Conservation (phyloP, 441 rosid species). For the Populus trichocarpa region DNA sequence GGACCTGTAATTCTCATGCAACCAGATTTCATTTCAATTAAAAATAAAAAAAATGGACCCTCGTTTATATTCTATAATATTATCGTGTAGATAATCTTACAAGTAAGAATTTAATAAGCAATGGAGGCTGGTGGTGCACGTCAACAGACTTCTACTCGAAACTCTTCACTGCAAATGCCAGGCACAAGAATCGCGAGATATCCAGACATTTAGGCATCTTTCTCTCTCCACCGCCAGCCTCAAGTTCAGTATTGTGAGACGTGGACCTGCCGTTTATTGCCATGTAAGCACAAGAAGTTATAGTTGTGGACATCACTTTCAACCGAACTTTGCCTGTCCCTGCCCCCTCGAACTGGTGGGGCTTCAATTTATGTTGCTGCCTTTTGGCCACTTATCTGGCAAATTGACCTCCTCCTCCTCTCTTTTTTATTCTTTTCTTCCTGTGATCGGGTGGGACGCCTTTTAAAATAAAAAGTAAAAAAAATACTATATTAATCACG, state of each 20-base stretch:
- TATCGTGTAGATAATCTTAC: not conserved
- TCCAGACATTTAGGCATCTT: not conserved
- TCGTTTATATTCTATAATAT: not conserved
- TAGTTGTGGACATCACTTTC: not conserved
- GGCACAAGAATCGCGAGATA: constrained; percentile 17
- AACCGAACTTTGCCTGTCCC: not conserved
- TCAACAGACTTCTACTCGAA: constrained; percentile 18
- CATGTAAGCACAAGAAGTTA: constrained; percentile 29
- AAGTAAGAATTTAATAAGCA: not conserved
- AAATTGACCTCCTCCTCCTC: constrained; percentile 3
- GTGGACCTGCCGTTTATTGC: constrained; percentile 31
- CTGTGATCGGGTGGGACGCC: not conserved
- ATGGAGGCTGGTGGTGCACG: constrained; percentile 30
- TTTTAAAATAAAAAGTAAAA: not conserved
- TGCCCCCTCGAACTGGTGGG: not conserved
- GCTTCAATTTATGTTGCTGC: not conserved
- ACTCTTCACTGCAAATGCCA: constrained; percentile 19
- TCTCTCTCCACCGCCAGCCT: constrained; percentile 21
- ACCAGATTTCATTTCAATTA: not conserved
- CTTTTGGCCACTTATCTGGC: constrained; percentile 6
- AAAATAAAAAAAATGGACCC: not conserved
- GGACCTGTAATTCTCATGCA: not conserved
- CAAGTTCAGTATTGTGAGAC: constrained; percentile 21
- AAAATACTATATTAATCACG: not conserved
- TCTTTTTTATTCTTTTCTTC: not conserved